phyloP scores from a whole-genome alignment of 2,329 filamentous ascomycete genomes.

The Hypoxylon sp. region DNA sequence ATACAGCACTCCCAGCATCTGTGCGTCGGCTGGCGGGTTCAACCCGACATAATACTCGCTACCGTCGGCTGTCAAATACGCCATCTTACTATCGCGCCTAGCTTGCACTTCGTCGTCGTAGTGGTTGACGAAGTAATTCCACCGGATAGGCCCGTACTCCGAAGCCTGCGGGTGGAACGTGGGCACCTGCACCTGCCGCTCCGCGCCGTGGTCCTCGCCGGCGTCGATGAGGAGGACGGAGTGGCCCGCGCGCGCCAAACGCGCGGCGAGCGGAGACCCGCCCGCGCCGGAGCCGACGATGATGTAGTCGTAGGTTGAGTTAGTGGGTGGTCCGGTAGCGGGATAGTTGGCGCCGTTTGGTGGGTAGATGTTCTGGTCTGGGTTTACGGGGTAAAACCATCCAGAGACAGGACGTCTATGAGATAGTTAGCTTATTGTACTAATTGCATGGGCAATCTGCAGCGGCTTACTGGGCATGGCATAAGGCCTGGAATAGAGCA shows the following conservation, averaged over 20 bases:
- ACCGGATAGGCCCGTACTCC: slow-evolving; percentile 58
- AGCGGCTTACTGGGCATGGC: not conserved
- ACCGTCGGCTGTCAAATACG: slow-evolving; percentile 58
- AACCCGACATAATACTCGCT: slow-evolving; percentile 53
- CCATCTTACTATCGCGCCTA: slow-evolving; percentile 63
- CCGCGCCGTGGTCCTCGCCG: slow-evolving; percentile 61
- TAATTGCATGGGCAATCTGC: not conserved
- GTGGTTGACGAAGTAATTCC: slow-evolving; percentile 70
- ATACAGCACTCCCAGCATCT: slow-evolving; percentile 59
- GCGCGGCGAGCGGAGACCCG: slow-evolving; percentile 62
- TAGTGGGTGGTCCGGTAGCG: not conserved
- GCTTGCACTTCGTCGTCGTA: slow-evolving; percentile 63
- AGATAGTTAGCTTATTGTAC: not conserved
- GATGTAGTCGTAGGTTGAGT: slow-evolving; percentile 46
- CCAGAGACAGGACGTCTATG: not conserved
- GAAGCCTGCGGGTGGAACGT: slow-evolving; percentile 60
- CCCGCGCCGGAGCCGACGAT: slow-evolving; percentile 66
- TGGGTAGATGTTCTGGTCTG: not conserved
- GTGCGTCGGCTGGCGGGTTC: slow-evolving; percentile 55
- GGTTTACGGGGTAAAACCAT: not conserved
- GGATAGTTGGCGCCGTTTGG: not conserved
- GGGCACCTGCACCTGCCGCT: slow-evolving; percentile 60
- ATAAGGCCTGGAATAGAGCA: not conserved
- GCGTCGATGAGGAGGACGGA: slow-evolving; percentile 67
- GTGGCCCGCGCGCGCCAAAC: slow-evolving; percentile 64